Evolutionary conservation across 768 basidiomycete species (phyloP), one percentile per base, ranked within the genome.

Genomic region (Lactifluus rugatus): DNA sequence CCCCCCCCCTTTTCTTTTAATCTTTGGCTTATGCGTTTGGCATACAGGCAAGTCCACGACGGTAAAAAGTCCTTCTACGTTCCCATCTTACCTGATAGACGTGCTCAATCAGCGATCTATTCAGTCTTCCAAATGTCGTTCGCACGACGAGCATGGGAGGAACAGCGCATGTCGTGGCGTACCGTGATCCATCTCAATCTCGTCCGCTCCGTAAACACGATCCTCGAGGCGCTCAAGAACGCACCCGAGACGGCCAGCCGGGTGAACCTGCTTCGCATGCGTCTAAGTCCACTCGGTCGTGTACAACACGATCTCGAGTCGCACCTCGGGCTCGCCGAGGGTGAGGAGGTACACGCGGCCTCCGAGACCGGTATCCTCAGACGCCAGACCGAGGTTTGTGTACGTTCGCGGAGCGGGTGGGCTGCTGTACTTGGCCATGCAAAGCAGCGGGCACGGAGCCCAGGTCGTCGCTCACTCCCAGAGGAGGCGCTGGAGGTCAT

Each of bases 141-240:
- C 37, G 51, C 48, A 16, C 56, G 36, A 11, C 52, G 53, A 39
- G 48, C 48, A 7, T 89, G 86, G 80, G 76, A 76, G 48, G 74
- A 74, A 48, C 87, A 91, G 65, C 82, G 86, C n/a, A 72, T 78
- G n/a, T 82, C 84, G 34, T 91, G 89, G 89, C 79, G 85, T 32
- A 75, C 82, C 0, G 84, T 90, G 52, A 79, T 91, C 16, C 87
- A 87, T 59, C 81, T 91, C 45, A 77, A 76, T 64, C 69, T 77
- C 62, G 74, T 76, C 50, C 72, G 72, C 54, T 77, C 76, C 11
- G 69, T 77, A 48, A 69, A 73, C 32, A 61, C 69, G 56, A 74
- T 77, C 64, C 71, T 76, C 56, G 70, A 74, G 25, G 68, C 70
- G 54, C 63, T 75, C 28, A 42, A 68, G 28, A 65, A 70, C 21